phyloP scores from a whole-genome alignment of 2,329 filamentous ascomycete genomes.

The Aschersonia sp. region DNA sequence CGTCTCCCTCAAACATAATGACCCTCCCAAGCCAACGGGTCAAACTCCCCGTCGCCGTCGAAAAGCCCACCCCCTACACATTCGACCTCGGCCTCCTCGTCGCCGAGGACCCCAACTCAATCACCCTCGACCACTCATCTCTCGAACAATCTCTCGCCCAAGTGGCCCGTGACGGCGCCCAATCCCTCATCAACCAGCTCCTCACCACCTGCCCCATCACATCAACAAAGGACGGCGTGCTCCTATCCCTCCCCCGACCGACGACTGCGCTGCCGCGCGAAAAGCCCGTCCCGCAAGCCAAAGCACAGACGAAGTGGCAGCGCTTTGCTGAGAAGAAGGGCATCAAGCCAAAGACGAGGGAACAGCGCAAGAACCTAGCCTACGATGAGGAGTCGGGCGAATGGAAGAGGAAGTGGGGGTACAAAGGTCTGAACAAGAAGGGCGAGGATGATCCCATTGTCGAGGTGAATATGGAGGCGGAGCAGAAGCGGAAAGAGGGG shows the following conservation, averaged over 20 bases:
- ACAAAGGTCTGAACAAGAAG: slow-evolving; percentile 78
- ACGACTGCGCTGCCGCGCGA: slow-evolving; percentile 69
- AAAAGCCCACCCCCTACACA: slow-evolving; percentile 79
- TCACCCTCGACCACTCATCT: slow-evolving; percentile 37
- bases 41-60: slow-evolving; percentile 49
- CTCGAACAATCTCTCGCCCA: slow-evolving; percentile 56
- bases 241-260: slow-evolving; percentile 60
- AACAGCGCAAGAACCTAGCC: slow-evolving; percentile 57
- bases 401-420: slow-evolving; percentile 93
- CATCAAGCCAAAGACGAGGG: slow-evolving; percentile 77
- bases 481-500: slow-evolving; percentile 47
- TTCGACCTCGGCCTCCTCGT: slow-evolving; percentile 87
- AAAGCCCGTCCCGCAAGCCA: slow-evolving; percentile 74
- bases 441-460: slow-evolving; percentile 79
- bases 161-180: slow-evolving; percentile 76
- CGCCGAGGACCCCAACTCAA: slow-evolving; percentile 75
- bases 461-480: slow-evolving; percentile 71
- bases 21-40: slow-evolving; percentile 22
- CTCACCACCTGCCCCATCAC: slow-evolving; percentile 74
- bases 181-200: slow-evolving; percentile 87
- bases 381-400: slow-evolving; percentile 76
- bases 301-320: slow-evolving; percentile 86
- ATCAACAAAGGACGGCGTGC: slow-evolving; percentile 54
- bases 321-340: slow-evolving; percentile 94
- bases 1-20: slow-evolving; percentile 11